Base-by-base conservation (phyloP, 495 filamentous ascomycete genomes). In the Neurospora sp. region DNA sequence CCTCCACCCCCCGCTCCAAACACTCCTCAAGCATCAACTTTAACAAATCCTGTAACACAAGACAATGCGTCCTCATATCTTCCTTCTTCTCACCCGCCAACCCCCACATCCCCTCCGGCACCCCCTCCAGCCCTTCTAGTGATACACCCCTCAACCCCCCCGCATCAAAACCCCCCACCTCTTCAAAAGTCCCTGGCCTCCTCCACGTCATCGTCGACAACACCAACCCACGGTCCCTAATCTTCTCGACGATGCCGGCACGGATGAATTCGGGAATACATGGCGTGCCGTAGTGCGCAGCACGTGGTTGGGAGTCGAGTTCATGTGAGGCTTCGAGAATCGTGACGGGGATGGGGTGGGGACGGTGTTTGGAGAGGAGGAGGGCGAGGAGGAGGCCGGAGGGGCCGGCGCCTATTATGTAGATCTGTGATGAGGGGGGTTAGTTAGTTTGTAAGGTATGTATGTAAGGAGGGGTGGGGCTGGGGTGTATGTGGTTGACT, bases 341-440 rank as follows among this genome's bases (percentile, higher is more conserved):
- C 24, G 84, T 83, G 40, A 89, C 85, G 39, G 83, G 74, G 75
- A 90, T 87, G 31, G 86, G 86, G 21, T 4, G 3, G 19, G 43
- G 48, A 0, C 2, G 48, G 73, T 85, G 79, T 78, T 87, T 86
- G 37, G 86, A 79, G 15, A 90, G 84, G 21, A 90, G 81, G 19
- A 90, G 78, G 5, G 82, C 83, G 5, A 90, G 86, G 15, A 89
- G 84, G 11, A 90, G 85, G 39, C 88, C 88, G 1, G 88, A 88
- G 5, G 89, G 88, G 6, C 87, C 88, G 17, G 88, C 88, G 42
- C 88, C 87, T 1, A 89, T 86, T 24, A 90, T 78, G 42, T 82
- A 21, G 40, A 83, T 77, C 81, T 84, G 70, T 5, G 11, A 5
- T 10, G 24, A 0, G 0, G 40, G 1, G 1, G 2, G 40, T n/a